A percentile compares a stretch with the other conserved stretches of the same genome.
Conservation (phyloP, 192 early-diverging fungal species). For the Dissophora ornata region DNA sequence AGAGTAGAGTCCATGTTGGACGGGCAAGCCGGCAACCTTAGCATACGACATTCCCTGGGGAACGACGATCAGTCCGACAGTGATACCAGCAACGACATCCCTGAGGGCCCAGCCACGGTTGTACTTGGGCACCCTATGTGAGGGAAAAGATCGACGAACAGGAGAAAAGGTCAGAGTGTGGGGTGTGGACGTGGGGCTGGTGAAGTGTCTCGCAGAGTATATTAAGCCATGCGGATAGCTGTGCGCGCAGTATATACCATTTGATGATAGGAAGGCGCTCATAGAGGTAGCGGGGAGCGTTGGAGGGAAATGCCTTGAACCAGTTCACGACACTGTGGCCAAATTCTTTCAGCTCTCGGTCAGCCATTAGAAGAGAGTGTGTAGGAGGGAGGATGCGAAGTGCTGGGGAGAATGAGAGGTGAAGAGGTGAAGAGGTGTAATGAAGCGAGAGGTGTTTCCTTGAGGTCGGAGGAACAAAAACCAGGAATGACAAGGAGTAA, state of each 20-base stretch:
- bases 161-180: not conserved
- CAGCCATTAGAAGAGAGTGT: constrained; percentile 26
- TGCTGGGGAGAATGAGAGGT: not conserved
- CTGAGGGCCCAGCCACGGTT: constrained; percentile 60
- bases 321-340: constrained; percentile 28
- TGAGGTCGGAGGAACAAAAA: not conserved
- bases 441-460: not conserved
- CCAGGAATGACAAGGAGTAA: constrained; percentile 16
- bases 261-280: constrained; percentile 54
- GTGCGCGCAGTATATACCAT: no score
- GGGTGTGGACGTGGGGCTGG: not conserved
- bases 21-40: constrained; percentile 73
- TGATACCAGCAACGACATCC: constrained; percentile 78
- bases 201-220: no score
- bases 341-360: constrained; percentile 32
- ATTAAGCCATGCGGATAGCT: no score
- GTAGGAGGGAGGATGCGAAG: not conserved
- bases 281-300: constrained; percentile 35
- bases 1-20: constrained; percentile 82
- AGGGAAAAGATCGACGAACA: not conserved
- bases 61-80: constrained; percentile 79
- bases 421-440: not conserved
- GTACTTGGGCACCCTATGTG: constrained; percentile 50
- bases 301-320: constrained; percentile 48
- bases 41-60: constrained; percentile 81